A percentile compares a stretch with the other conserved stretches of the same genome.
phyloP scores from a whole-genome alignment of 768 basidiomycete species.

The Lyophyllum shimeji region DNA sequence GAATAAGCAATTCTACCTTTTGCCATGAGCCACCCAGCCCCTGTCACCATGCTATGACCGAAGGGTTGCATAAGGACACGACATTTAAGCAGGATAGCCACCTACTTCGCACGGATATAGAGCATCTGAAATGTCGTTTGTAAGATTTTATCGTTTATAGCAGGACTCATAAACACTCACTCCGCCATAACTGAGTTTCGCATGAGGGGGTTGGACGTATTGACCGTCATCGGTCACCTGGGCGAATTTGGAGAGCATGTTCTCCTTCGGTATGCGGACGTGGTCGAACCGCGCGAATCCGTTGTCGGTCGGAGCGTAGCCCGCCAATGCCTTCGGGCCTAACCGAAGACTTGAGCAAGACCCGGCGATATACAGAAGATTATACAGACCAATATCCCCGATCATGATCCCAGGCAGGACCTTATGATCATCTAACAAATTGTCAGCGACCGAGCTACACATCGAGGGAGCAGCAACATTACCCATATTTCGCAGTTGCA shows the following conservation, averaged over 20 bases:
- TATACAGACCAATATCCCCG: slow-evolving; percentile 63
- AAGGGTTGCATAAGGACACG: background rate
- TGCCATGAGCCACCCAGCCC: slow-evolving; percentile 62
- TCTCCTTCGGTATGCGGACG: slow-evolving; percentile 62
- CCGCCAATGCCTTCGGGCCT: slow-evolving; percentile 62
- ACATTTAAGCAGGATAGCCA: background rate
- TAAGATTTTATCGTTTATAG: background rate
- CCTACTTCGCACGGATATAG: slow-evolving; percentile 67
- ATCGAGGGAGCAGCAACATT: slow-evolving; percentile 5
- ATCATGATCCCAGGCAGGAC: slow-evolving; percentile 59
- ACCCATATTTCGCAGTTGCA: slow-evolving; percentile 68
- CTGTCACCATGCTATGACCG: slow-evolving; percentile 59
- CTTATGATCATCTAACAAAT: slow-evolving; percentile 53
- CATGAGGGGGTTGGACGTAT: slow-evolving; percentile 68
- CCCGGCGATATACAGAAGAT: background rate
- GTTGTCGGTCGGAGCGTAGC: slow-evolving; percentile 54
- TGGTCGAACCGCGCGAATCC: slow-evolving; percentile 68
- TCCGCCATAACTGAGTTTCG: slow-evolving; percentile 75
- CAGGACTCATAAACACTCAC: slow-evolving; percentile 37
- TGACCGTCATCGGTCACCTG: slow-evolving; percentile 62
- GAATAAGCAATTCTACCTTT: slow-evolving; percentile 44
- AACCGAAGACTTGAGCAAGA: background rate
- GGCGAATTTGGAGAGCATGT: slow-evolving; percentile 78
- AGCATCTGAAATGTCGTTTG: slow-evolving; percentile 54
- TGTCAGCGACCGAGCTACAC: slow-evolving; percentile 1